Evolutionary conservation across 176 grass and related monocot genomes (phyloP), one percentile per base, ranked within the genome.

Genomic region (Thinopyrum elongatum): DNA sequence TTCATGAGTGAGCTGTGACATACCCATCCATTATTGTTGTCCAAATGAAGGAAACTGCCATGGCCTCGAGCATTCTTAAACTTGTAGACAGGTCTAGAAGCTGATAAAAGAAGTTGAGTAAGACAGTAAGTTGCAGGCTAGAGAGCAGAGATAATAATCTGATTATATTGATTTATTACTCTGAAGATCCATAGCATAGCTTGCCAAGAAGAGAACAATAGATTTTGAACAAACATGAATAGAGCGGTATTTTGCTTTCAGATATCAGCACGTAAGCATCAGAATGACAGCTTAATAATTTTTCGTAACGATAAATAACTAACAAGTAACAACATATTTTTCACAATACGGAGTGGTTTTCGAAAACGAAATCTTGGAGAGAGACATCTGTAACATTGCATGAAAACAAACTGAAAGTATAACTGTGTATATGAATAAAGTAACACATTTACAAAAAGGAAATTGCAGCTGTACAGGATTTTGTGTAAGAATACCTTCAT

Each of bases 21-120:
- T 94, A 87, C 94, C 88, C 49, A 90, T 17, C 81, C 89, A 80
- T 90, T 62, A 51, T 90, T 76, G 59, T 82, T 96, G 34, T 93
- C 90, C 85, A 91, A 91, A 81, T 93, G 92, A 92, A 99, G 97
- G 74, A 99, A 96, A 88, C 92, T 92, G 53, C 97, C 94, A 30
- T 99, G 97, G 21, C 97, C 97, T 27, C 83, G 89, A 7, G 88
- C 70, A 79, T 99, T 99, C 36, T 85, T 91, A 44, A 99, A 95
- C 67, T 94, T 99, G 85, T 93, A 99, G 8, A 99, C 36, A 58
- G 94, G 86, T 71, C 97, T 94, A 83, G 69, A 88, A 86, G 69
- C 97, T 97, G 82, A 87, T 74, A 16, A 90, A 13, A 90, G 1
- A 79, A 73, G 34, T 51, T 21, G 11, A 22, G 25, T 35, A 60